phyloP scores from a whole-genome alignment of 208 protist genomes.

The Crithidia fasciculata region DNA sequence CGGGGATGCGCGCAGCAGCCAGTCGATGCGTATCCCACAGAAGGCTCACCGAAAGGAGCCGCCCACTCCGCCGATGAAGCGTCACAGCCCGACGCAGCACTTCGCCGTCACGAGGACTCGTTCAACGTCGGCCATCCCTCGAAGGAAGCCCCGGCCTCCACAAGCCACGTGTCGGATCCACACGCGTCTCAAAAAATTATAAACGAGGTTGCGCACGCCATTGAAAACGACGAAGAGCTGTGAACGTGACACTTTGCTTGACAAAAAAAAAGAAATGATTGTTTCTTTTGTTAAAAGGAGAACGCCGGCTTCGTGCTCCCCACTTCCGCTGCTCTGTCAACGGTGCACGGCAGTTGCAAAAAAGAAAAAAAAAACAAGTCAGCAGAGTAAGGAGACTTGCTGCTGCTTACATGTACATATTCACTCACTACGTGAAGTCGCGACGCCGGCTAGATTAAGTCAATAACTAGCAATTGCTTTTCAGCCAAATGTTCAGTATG shows the following conservation, averaged over 20 bases:
- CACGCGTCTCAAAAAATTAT: neutral
- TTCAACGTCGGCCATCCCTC: slow-evolving; percentile 2
- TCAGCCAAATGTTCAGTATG: too few relatives aligned
- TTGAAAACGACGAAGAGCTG: slow-evolving; percentile 1
- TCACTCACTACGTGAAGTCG: too few relatives aligned
- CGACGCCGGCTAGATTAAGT: too few relatives aligned
- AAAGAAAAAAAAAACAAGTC: too few relatives aligned
- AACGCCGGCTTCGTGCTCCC: too few relatives aligned
- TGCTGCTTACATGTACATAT: too few relatives aligned
- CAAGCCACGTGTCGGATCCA: neutral
- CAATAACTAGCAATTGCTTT: too few relatives aligned
- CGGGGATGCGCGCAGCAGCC: neutral
- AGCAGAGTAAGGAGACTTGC: too few relatives aligned
- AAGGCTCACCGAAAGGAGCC: slow-evolving; percentile 1
- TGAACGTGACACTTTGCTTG: neutral
- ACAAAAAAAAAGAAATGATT: too few relatives aligned
- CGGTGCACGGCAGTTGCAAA: too few relatives aligned
- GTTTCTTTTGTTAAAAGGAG: too few relatives aligned
- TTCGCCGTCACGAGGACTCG: neutral
- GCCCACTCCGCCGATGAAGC: neutral
- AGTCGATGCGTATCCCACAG: slow-evolving; percentile 1
- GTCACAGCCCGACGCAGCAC: neutral
- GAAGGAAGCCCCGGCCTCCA: neutral
- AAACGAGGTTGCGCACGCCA: neutral
- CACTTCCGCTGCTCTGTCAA: too few relatives aligned